Evolutionary conservation across 768 basidiomycete species (phyloP).

Genomic region (Nidularia sp.): DNA sequence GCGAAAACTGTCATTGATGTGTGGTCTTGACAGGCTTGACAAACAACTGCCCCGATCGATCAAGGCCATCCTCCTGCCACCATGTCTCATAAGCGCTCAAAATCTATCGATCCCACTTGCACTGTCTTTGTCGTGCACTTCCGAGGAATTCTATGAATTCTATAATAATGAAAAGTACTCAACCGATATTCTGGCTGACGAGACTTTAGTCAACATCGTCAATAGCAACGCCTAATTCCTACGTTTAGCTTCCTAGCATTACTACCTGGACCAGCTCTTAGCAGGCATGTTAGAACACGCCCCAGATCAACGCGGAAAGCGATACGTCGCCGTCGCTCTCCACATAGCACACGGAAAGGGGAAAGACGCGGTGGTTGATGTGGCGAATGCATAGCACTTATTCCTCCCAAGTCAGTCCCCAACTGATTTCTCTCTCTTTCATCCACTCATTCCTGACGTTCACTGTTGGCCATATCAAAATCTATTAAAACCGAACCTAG

Average conservation of each 20-base stretch:
- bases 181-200: no score
- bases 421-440: not conserved
- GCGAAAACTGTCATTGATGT: no score
- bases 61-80: no score
- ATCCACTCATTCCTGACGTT: not conserved
- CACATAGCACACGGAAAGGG: constrained; percentile 12
- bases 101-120: no score
- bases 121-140: no score
- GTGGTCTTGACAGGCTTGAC: no score
- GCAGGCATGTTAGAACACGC: constrained; percentile 12
- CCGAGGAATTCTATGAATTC: no score
- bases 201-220: not conserved
- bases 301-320: constrained; percentile 7
- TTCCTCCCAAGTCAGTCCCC: constrained; percentile 11
- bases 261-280: constrained; percentile 9
- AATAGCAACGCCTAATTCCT: not conserved
- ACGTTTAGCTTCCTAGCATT: constrained; percentile 4
- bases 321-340: constrained; percentile 14
- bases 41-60: no score
- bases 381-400: constrained; percentile 12
- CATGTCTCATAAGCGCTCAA: no score
- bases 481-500: not conserved
- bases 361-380: constrained; percentile 4
- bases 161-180: no score
- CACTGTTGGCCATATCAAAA: not conserved